A percentile compares a stretch with the other conserved stretches of the same genome.
phyloP scores from a whole-genome alignment of 1,139 yeast species.

The Yamadazyma dushanensis region DNA sequence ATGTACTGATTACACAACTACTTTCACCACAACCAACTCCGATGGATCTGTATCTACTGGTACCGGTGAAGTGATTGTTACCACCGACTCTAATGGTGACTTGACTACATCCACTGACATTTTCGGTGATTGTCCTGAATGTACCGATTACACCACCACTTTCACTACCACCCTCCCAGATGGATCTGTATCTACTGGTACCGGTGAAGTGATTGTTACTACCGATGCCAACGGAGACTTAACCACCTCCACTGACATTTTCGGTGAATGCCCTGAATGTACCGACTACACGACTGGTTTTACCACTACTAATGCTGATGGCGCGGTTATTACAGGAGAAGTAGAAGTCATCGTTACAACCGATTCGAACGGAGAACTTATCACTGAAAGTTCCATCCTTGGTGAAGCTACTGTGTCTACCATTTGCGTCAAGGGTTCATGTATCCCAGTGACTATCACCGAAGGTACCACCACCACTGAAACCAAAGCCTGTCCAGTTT shows the following conservation, averaged over 20 bases:
- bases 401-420: conserved; percentile 9
- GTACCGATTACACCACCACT: conserved; percentile 9
- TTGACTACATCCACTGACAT: conserved; percentile 13
- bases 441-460: conserved; percentile 11
- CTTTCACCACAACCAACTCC: conserved; percentile 8
- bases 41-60: conserved; percentile 7
- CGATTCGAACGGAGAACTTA: conserved; percentile 11
- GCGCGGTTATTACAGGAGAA: conserved; percentile 12
- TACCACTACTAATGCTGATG: conserved; percentile 16
- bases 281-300: conserved; percentile 17
- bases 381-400: conserved; percentile 7
- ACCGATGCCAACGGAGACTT: conserved; percentile 12
- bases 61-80: conserved; percentile 7
- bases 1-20: conserved; percentile 13
- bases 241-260: conserved; percentile 13
- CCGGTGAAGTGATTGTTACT: conserved; percentile 13
- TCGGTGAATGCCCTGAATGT: conserved; percentile 9
- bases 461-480: conserved; percentile 2
- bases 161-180: conserved; percentile 11
- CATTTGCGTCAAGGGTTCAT: conserved; percentile 13
- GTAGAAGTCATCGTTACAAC: conserved; percentile 13
- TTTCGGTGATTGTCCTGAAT: conserved; percentile 13
- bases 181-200: conserved; percentile 10
- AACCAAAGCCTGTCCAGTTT: conserved; percentile 6
- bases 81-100: conserved; percentile 11